Evolutionary conservation across 2,329 filamentous ascomycete species (phyloP).

Genomic region (Fusarium cyanostomum): DNA sequence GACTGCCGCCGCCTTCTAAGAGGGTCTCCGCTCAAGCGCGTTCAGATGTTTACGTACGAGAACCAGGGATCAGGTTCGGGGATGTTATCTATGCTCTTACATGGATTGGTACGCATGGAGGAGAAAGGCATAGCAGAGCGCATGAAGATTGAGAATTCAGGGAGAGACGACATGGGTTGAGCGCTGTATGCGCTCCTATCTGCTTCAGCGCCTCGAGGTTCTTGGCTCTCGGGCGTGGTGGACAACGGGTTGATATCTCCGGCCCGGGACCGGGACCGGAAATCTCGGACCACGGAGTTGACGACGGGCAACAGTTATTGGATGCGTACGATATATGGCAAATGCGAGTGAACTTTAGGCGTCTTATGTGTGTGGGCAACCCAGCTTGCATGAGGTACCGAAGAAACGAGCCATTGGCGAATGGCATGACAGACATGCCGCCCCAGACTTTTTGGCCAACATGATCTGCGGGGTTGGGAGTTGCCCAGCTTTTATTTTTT

Average conservation of each 20-base stretch:
- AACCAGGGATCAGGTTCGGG: constrained; percentile 1
- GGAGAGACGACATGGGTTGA: neutral
- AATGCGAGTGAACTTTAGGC: neutral
- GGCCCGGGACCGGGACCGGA: constrained; percentile 19
- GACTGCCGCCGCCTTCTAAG: neutral
- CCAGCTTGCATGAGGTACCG: constrained; percentile 1
- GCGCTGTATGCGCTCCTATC: neutral
- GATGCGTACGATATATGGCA: constrained; percentile 2
- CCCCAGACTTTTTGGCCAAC: neutral
- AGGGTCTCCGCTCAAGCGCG: constrained; percentile 25
- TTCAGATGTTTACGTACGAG: constrained; percentile 29
- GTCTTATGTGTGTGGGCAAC: neutral
- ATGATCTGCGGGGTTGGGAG: constrained; percentile 15
- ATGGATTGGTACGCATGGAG: neutral
- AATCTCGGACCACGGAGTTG: neutral
- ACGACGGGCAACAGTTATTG: neutral
- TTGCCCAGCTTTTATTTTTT: neutral
- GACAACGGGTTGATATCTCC: neutral
- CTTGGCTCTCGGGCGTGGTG: neutral
- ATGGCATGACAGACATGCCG: constrained; percentile 10
- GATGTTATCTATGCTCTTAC: constrained; percentile 9
- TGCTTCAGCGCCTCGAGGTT: neutral
- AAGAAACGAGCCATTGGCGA: constrained; percentile 25
- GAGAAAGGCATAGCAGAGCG: neutral
- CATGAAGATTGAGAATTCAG: neutral